phyloP scores from a whole-genome alignment of 2,329 filamentous ascomycete genomes.

The Phialophora macrospora region DNA sequence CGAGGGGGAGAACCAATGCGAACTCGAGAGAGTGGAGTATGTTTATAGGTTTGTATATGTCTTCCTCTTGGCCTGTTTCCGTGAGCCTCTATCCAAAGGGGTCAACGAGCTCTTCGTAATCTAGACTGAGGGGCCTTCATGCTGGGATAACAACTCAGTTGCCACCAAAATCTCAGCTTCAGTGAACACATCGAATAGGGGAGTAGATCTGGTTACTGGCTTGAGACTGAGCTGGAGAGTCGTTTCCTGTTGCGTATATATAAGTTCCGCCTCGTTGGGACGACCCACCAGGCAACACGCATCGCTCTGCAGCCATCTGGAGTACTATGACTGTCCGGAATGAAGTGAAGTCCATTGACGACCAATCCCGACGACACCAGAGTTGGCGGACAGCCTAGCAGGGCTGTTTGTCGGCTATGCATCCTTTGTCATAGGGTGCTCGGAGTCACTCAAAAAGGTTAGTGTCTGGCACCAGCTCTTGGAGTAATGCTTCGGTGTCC shows the following conservation, averaged over 20 bases:
- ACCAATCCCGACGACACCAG: neutral
- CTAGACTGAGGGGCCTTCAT: neutral
- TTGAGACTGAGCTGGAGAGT: neutral
- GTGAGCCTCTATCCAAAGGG: neutral
- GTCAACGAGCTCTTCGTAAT: neutral
- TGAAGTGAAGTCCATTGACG: neutral
- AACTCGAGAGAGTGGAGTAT: neutral
- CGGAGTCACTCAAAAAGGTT: conserved; percentile 15
- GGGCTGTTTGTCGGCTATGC: conserved; percentile 13
- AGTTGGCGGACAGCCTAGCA: neutral
- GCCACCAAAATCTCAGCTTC: too few species aligned
- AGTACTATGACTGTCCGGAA: neutral
- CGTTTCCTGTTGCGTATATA: too few species aligned
- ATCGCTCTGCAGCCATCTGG: neutral
- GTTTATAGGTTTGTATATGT: neutral
- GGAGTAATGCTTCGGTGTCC: conserved; percentile 4
- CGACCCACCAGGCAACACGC: neutral
- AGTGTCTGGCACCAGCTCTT: conserved; percentile 14
- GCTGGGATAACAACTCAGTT: neutral
- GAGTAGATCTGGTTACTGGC: neutral
- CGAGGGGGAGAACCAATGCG: neutral
- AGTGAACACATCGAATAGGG: neutral
- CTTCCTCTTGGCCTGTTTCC: neutral
- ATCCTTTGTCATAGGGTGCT: conserved; percentile 9
- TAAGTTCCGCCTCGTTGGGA: neutral